Evolutionary conservation across 495 filamentous ascomycete genomes (phyloP).

Genomic region (Aspergillus ellipticus): DNA sequence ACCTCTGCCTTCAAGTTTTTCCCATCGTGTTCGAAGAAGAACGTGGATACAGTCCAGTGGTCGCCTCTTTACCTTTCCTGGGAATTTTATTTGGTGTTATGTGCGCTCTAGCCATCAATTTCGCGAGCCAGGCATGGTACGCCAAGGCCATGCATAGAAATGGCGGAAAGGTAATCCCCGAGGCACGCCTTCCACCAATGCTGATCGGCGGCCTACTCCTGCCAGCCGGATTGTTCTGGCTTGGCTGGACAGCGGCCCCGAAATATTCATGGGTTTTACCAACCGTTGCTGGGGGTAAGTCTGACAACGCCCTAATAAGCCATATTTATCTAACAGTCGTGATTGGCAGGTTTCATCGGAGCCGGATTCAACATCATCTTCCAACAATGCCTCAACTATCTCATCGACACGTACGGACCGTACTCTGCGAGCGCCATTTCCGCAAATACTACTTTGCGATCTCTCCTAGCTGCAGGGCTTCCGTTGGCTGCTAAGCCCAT

Average conservation of each 20-base stretch:
- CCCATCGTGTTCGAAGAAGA: background rate
- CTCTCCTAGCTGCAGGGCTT: conserved; percentile 47
- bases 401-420: conserved; percentile 61
- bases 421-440: conserved; percentile 56
- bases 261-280: conserved; percentile 20
- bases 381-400: conserved; percentile 66
- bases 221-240: conserved; percentile 57
- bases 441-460: conserved; percentile 40
- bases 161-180: conserved; percentile 35
- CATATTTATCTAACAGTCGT: too few species aligned
- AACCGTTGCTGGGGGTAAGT: conserved; percentile 34
- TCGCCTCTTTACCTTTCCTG: background rate
- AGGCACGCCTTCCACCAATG: conserved; percentile 52
- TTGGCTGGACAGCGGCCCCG: conserved; percentile 59
- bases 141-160: too few species aligned
- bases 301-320: too few species aligned
- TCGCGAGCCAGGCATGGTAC: background rate
- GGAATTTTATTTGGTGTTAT: background rate
- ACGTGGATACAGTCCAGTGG: background rate
- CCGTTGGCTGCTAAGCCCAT: conserved; percentile 59
- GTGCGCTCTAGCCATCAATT: background rate
- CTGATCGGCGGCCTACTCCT: conserved; percentile 44
- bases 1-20: background rate
- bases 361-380: conserved; percentile 38
- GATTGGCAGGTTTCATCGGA: conserved; percentile 43